These are phyloP conservation scores for Candida saitoana DNA, from an alignment of 805 yeast species.

Conservation along the genomic window DNA sequence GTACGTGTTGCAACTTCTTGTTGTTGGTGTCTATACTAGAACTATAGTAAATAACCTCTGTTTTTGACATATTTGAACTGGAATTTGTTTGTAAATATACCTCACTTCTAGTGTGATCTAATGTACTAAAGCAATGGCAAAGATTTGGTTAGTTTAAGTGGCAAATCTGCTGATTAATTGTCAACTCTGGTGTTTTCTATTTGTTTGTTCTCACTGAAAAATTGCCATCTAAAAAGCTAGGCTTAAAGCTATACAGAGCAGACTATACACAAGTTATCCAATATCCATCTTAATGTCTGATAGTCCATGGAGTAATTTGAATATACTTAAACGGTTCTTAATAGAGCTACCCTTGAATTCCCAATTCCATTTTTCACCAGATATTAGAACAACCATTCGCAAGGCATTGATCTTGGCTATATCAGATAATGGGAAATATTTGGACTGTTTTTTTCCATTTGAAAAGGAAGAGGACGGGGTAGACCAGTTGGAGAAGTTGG, in stretches of 20 bases:
- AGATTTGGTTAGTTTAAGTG: too few species aligned
- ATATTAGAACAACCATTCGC: constrained; percentile 24
- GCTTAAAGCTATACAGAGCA: too few species aligned
- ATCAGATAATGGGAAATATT: constrained; percentile 28
- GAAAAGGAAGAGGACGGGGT: constrained; percentile 2
- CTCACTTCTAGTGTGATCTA: too few species aligned
- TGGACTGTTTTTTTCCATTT: constrained; percentile 35
- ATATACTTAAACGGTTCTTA: constrained; percentile 19
- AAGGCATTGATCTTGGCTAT: constrained; percentile 28
- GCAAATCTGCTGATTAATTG: too few species aligned
- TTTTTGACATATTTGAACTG: background rate
- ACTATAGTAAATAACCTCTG: constrained; percentile 18
- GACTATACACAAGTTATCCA: too few species aligned
- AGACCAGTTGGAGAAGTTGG: constrained; percentile 11
- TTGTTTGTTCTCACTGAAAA: background rate
- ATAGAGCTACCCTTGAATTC: constrained; percentile 28
- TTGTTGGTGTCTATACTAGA: constrained; percentile 28
- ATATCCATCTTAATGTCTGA: background rate
- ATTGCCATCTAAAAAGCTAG: background rate
- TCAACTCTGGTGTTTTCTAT: too few species aligned
- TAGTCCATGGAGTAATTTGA: background rate
- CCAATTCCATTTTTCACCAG: constrained; percentile 23
- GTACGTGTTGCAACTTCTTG: constrained; percentile 27
- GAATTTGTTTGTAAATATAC: too few species aligned
- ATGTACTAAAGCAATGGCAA: too few species aligned